A percentile compares a stretch with the other conserved stretches of the same genome.
Conservation (phyloP, 768 basidiomycete genomes). For the Lentinula boryana region DNA sequence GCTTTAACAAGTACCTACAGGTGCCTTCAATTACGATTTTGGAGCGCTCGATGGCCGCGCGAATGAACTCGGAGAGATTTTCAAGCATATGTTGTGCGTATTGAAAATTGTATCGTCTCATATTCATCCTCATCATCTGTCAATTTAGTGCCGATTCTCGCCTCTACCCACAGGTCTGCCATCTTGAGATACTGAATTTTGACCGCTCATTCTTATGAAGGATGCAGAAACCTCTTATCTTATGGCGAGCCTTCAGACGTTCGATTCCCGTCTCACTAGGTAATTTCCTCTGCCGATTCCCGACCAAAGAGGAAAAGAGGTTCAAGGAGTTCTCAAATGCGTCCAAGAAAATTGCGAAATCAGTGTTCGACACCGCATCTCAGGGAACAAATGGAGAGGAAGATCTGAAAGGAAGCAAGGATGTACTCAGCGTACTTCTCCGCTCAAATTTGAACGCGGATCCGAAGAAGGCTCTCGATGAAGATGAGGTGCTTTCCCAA, state of each 20-base stretch:
- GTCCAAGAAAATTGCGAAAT: neutral
- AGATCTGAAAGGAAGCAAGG: neutral
- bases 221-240: neutral
- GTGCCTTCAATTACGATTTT: conserved; percentile 25
- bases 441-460: conserved; percentile 49
- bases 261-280: neutral
- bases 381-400: neutral
- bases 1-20: conserved; percentile 1
- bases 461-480: conserved; percentile 33
- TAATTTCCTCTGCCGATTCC: neutral
- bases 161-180: neutral
- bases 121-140: neutral
- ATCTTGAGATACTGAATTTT: neutral
- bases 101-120: too few relatives aligned
- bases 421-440: conserved; percentile 19
- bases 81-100: conserved; percentile 6
- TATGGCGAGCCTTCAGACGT: neutral
- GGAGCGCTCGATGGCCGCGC: conserved; percentile 4
- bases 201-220: neutral
- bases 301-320: neutral
- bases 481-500: conserved; percentile 43
- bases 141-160: neutral
- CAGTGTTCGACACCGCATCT: neutral
- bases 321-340: neutral
- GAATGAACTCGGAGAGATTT: neutral